These are phyloP conservation scores for Alnus rubra DNA, from an alignment of 306 rosid genomes.

Conservation along the genomic window DNA sequence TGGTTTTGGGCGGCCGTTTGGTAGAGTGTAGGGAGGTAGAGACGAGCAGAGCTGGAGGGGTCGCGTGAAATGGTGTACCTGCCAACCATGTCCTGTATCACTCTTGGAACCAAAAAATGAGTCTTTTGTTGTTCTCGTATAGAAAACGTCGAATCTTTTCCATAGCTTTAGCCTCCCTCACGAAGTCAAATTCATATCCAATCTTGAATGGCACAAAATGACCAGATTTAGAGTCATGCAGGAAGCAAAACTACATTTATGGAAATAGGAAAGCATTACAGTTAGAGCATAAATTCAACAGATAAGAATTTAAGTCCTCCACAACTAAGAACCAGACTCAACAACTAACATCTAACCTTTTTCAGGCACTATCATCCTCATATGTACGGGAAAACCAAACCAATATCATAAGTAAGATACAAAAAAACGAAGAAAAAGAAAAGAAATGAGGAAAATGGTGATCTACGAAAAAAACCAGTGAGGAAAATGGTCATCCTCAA, in stretches of 20 bases:
- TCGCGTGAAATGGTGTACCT: constrained; percentile 57
- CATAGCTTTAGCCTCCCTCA: constrained; percentile 87
- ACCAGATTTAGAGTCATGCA: constrained; percentile 18
- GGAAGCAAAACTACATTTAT: constrained; percentile 26
- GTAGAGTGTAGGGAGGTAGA: constrained; percentile 40
- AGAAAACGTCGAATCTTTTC: constrained; percentile 65
- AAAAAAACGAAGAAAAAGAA: background rate
- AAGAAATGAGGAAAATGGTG: background rate
- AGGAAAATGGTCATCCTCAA: no score
- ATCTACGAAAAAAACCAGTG: constrained; percentile 16
- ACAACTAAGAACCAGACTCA: constrained; percentile 18
- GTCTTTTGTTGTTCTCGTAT: constrained; percentile 62
- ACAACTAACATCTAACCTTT: background rate
- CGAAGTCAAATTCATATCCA: constrained; percentile 93
- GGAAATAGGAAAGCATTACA: background rate
- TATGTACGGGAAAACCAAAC: background rate
- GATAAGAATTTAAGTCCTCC: background rate
- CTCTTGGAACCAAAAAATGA: constrained; percentile 85
- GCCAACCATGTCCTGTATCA: constrained; percentile 61
- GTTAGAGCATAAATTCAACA: background rate
- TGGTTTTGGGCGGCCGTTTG: background rate
- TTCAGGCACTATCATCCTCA: background rate
- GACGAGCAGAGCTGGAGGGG: constrained; percentile 44
- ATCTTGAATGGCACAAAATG: constrained; percentile 55
- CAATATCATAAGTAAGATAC: background rate